These are phyloP conservation scores for Psilocybe subaeruginosa DNA, from an alignment of 768 basidiomycete species.

Conservation along the genomic window DNA sequence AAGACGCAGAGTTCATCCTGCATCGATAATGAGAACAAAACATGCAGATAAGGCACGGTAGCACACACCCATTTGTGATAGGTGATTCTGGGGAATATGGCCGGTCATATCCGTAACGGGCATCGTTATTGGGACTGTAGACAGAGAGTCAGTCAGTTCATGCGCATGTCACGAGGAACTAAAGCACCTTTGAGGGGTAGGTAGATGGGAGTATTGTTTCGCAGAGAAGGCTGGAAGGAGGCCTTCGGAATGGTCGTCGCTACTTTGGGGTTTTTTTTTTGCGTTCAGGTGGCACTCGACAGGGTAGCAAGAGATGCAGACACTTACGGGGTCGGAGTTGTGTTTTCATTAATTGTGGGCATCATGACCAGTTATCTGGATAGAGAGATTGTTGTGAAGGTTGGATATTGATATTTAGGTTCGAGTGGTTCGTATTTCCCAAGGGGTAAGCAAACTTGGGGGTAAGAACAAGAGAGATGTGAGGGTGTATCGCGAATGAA, in stretches of 20 bases:
- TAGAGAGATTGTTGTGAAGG: background rate
- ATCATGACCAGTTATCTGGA: background rate
- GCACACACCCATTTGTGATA: constrained; percentile 19
- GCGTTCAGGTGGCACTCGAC: too few species aligned
- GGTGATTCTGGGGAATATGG: constrained; percentile 26
- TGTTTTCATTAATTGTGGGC: background rate
- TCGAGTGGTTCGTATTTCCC: background rate
- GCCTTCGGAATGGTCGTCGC: constrained; percentile 19
- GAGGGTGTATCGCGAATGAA: constrained; percentile 12
- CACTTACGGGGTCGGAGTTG: background rate
- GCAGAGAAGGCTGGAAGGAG: constrained; percentile 28
- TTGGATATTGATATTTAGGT: too few species aligned
- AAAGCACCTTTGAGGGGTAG: constrained; percentile 29
- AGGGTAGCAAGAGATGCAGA: background rate
- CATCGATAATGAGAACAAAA: background rate
- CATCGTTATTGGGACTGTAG: constrained; percentile 24
- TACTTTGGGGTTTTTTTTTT: constrained; percentile 1
- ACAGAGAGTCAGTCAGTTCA: background rate
- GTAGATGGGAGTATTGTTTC: constrained; percentile 26
- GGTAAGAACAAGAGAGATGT: background rate
- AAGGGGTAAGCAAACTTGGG: background rate
- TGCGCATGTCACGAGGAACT: background rate
- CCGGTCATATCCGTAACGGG: constrained; percentile 24
- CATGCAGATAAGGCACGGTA: background rate
- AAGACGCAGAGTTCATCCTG: background rate